Conservation (phyloP, 1,284 basidiomycete genomes). For the Leccinum pachyderme region DNA sequence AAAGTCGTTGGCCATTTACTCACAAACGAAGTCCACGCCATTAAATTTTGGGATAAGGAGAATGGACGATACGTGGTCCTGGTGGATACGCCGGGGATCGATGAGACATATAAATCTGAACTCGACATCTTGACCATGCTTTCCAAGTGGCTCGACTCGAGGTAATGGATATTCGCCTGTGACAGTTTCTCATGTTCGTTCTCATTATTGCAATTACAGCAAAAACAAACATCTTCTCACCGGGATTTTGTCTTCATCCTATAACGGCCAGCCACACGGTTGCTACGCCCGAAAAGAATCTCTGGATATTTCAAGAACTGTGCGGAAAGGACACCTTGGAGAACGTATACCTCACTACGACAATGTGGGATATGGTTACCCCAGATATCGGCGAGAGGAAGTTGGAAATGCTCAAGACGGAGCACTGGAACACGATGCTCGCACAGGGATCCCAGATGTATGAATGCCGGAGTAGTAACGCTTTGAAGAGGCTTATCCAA, state of each 20-base stretch:
- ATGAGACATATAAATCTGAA: conserved; percentile 15
- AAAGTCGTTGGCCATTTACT: conserved; percentile 9
- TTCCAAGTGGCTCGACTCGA: conserved; percentile 20
- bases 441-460: not conserved
- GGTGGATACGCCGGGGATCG: conserved; percentile 16
- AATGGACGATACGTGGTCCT: conserved; percentile 4
- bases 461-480: not conserved
- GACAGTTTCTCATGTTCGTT: not conserved
- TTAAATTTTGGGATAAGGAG: conserved; percentile 5
- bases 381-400: not conserved
- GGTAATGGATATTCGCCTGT: conserved; percentile 1
- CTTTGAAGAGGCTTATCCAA: not conserved
- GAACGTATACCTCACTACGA: not conserved
- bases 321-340: conserved; percentile 36
- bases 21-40: conserved; percentile 13
- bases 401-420: not conserved
- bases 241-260: conserved; percentile 45
- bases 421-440: conserved; percentile 7
- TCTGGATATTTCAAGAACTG: conserved; percentile 40
- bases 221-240: conserved; percentile 32
- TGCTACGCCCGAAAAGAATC: conserved; percentile 40
- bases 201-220: conserved; percentile 31
- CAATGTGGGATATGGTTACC: conserved; percentile 3
- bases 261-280: conserved; percentile 46
- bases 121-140: conserved; percentile 21